Evolutionary conservation across 2,329 filamentous ascomycete genomes (phyloP), one percentile per base, ranked within the genome.

Genomic region (Trichophyton verrucosum): DNA sequence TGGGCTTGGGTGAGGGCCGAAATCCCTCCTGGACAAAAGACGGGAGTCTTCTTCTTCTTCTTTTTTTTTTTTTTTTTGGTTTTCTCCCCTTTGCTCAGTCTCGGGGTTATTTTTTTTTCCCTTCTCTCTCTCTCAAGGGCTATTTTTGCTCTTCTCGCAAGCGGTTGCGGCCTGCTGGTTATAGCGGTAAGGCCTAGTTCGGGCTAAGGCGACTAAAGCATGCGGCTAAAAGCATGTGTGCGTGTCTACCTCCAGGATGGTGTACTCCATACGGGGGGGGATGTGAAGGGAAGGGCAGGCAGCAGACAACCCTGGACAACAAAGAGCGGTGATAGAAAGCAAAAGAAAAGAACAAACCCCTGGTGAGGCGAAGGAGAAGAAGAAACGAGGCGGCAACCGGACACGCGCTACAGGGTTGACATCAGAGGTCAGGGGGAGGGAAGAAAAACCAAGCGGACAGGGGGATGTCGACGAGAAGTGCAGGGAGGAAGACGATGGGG

Each of bases 141-240:
- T 38, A 11, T 38, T 13, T 38, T 38, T 38, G 27, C 49, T 11
- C 40, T 44, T 44, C 40, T 44, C 40, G n/a, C 40, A 44, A 17
- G 46, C 20, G 46, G 22, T 49, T 27, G 24, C n/a, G 49, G 49
- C 3, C 17, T 55, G 49, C 8, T 55, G 49, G 49, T 20, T 55
- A 27, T 38, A 55, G 49, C 49, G 49, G 49, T 55, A 55, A 55
- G 20, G 49, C 49, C 49, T 36, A 33, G 49, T 55, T 22, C 49
- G n/a, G 49, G 27, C 49, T 55, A 55, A 38, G 49, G 49, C 49
- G 49, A 55, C 49, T 55, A 55, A 55, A 27, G 24, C 49, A 55
- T 55, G 49, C 49, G 49, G 49, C 49, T 36, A 55, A 55, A 55
- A 55, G 49, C 49, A 33, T 33, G 49, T 55, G 49, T 55, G 30